Evolutionary conservation across 768 basidiomycete species (phyloP), one percentile per base, ranked within the genome.

Genomic region (Hortiboletus campestris): DNA sequence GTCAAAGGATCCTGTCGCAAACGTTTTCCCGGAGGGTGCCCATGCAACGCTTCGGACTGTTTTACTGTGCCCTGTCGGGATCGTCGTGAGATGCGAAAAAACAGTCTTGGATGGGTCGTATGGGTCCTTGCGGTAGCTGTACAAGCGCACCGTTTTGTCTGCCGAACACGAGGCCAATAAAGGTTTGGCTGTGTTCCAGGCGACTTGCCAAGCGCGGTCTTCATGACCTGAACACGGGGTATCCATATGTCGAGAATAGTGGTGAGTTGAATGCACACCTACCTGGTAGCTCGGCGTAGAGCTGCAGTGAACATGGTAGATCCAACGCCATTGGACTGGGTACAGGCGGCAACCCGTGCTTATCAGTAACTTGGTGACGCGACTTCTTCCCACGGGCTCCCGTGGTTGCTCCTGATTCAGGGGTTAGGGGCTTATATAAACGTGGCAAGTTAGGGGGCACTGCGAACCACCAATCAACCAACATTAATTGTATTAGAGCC

Each of bases 1-100:
- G 67, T 99, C 97, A 63, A 99, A 99, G 5, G 92, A 95, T 0
- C 88, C 97, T 0, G 94, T 93, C 0, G 93, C 95, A 17, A 99
- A 79, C 2, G 87, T 88, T 44, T 79, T 76, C 1, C 96, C 96
- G 8, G 89, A 88, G 0, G 95, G 95, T 5, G 91, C 78, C 92
- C 95, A 99, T 2, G 91, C 86, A 31, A 98, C 63, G 13, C 85
- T 78, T 20, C 97, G 83, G 10, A 99, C 90, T 0, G 96, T 92
- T 63, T 94, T 90, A 9, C 81, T 78, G 68, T 99, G 97, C 8
- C 86, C 91, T 0, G 94, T 95, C 1, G 81, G 77, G 57, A 98
- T 89, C 6, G 86, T 83, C 1, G 84, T 77, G 32, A 84, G 65
- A 49, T 83, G 76, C 8, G 76, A 71, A 70, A 91, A 72, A 1